Evolutionary conservation across 371 early-diverging fungal species (phyloP).

Genomic region (Mucor racemosus): DNA sequence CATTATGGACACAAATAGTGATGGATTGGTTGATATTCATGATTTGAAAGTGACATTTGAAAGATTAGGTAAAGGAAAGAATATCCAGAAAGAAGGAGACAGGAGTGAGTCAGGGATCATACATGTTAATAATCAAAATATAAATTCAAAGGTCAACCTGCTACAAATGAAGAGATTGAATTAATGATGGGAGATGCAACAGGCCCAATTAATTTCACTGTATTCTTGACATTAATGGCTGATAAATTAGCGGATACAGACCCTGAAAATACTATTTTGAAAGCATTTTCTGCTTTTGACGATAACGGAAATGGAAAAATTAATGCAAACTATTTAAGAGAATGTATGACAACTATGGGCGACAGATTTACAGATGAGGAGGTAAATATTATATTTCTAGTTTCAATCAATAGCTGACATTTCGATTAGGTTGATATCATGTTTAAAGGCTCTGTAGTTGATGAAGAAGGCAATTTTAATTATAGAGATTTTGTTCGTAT

Average conservation of each 20-base stretch:
- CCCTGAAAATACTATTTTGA: conserved; percentile 83
- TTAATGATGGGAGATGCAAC: conserved; percentile 92
- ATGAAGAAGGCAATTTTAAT: conserved; percentile 81
- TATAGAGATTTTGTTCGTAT: conserved; percentile 92
- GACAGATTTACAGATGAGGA: conserved; percentile 92
- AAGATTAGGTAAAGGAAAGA: conserved; percentile 38
- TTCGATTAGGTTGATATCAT: conserved; percentile 82
- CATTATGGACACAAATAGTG: conserved; percentile 90
- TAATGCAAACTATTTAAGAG: conserved; percentile 79
- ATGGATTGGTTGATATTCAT: conserved; percentile 84
- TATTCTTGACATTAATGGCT: conserved; percentile 94
- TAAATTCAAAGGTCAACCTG: conserved; percentile 66
- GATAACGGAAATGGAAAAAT: conserved; percentile 81
- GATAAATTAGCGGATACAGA: conserved; percentile 91
- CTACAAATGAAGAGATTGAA: conserved; percentile 85
- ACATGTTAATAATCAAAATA: background rate
- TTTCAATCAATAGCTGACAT: background rate
- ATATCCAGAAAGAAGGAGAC: background rate
- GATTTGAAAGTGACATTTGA: conserved; percentile 87
- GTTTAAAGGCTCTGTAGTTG: conserved; percentile 90
- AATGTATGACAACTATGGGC: conserved; percentile 89
- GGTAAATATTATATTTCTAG: conserved; percentile 48
- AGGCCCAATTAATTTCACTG: conserved; percentile 90
- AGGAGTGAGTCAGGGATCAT: no score
- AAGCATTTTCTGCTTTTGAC: conserved; percentile 92